These are phyloP conservation scores for Tricholoma matsutake DNA, from an alignment of 768 basidiomycete genomes.

Conservation along the genomic window DNA sequence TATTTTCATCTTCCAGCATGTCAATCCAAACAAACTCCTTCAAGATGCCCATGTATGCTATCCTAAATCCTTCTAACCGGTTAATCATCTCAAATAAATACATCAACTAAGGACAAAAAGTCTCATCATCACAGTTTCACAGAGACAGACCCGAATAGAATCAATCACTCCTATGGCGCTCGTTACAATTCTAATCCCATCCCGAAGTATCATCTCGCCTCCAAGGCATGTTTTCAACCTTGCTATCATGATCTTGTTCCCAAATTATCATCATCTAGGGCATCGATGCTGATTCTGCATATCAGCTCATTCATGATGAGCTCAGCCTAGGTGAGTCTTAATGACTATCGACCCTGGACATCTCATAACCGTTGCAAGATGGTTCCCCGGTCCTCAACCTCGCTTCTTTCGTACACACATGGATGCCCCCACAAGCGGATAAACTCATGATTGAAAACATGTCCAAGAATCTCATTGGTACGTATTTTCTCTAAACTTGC, in stretches of 20 bases:
- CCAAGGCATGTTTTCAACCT: slow-evolving; percentile 36
- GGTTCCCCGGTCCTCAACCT: slow-evolving; percentile 62
- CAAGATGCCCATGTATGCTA: slow-evolving; percentile 47
- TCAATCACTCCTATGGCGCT: slow-evolving; percentile 51
- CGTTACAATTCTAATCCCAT: slow-evolving; percentile 66
- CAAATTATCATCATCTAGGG: slow-evolving; percentile 40
- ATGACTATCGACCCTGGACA: neutral
- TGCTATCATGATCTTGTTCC: neutral
- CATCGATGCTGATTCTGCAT: slow-evolving; percentile 50
- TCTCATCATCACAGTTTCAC: slow-evolving; percentile 34
- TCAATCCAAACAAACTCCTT: slow-evolving; percentile 67
- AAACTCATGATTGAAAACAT: slow-evolving; percentile 61
- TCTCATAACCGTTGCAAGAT: slow-evolving; percentile 32
- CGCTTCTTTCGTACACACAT: slow-evolving; percentile 61
- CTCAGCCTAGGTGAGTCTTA: slow-evolving; percentile 49
- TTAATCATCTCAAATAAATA: neutral
- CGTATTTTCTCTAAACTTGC: neutral
- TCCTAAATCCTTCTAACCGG: neutral
- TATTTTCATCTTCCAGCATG: slow-evolving; percentile 40
- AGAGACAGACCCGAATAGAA: slow-evolving; percentile 26
- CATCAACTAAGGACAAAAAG: slow-evolving; percentile 43
- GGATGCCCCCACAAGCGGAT: slow-evolving; percentile 54
- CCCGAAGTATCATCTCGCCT: slow-evolving; percentile 66
- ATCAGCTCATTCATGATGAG: slow-evolving; percentile 59
- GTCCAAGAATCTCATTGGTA: slow-evolving; percentile 61